Conservation (phyloP, 768 basidiomycete species). For the Saitozyma podzolica region DNA sequence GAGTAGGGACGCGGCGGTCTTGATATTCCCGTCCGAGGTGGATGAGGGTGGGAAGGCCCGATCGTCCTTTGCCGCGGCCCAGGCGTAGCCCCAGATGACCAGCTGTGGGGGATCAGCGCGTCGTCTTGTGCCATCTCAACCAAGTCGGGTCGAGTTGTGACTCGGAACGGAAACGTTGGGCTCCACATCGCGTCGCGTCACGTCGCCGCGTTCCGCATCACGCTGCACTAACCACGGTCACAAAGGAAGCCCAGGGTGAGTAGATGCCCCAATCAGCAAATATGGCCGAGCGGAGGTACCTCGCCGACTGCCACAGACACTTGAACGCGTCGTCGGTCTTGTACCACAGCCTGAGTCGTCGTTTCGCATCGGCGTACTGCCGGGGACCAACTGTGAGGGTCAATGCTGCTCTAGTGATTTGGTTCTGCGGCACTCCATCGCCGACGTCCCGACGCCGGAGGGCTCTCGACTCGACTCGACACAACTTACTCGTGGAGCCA, state of each 20-base stretch:
- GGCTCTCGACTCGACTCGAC: neutral
- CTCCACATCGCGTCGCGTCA: neutral
- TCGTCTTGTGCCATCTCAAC: no score
- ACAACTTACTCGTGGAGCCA: constrained; percentile 26
- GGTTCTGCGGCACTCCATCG: neutral
- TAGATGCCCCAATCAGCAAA: constrained; percentile 38
- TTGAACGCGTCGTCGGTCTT: constrained; percentile 44
- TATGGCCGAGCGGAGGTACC: constrained; percentile 34
- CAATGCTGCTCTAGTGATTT: no score
- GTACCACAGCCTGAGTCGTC: constrained; percentile 33
- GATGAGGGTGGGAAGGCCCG: constrained; percentile 1
- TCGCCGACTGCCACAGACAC: constrained; percentile 39
- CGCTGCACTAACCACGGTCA: constrained; percentile 30
- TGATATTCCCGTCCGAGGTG: neutral
- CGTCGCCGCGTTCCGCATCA: neutral
- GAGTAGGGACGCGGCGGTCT: neutral
- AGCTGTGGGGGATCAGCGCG: constrained; percentile 12
- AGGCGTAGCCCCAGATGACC: constrained; percentile 24
- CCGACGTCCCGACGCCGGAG: no score
- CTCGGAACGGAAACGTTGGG: neutral
- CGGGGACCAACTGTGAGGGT: constrained; percentile 19
- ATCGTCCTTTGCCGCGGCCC: neutral
- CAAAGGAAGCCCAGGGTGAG: constrained; percentile 33
- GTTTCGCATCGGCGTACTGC: constrained; percentile 37
- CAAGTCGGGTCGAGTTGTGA: neutral